These are phyloP conservation scores for Erodium texanum DNA, from an alignment of 441 rosid species.

Conservation along the genomic window DNA sequence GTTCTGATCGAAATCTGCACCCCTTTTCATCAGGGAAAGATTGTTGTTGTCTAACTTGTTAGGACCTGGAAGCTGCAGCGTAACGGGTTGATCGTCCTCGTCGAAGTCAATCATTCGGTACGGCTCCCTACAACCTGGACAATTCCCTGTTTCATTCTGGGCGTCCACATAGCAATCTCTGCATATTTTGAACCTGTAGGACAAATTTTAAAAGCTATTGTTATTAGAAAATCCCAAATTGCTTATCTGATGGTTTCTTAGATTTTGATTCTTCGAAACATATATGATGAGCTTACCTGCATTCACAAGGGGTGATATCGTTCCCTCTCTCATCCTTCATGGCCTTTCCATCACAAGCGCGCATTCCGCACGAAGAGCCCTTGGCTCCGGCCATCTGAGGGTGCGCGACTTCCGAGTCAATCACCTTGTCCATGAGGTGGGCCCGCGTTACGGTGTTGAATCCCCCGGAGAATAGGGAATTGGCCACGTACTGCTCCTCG, in stretches of 20 bases:
- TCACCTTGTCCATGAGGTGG: constrained; percentile 44
- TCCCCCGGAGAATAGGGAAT: constrained; percentile 66
- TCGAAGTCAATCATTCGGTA: constrained; percentile 35
- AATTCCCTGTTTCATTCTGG: constrained; percentile 46
- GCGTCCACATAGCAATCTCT: constrained; percentile 62
- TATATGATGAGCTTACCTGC: too few relatives aligned
- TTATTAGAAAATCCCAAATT: too few relatives aligned
- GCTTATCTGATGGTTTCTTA: too few relatives aligned
- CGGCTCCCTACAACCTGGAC: constrained; percentile 77
- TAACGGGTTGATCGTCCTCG: constrained; percentile 33
- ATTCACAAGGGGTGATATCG: constrained; percentile 33
- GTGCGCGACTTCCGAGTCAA: constrained; percentile 30
- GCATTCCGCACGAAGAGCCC: constrained; percentile 44
- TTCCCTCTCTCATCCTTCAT: constrained; percentile 29
- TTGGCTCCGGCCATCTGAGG: constrained; percentile 25
- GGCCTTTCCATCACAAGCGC: constrained; percentile 70
- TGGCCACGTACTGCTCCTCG: constrained; percentile 44
- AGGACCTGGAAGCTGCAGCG: constrained; percentile 42
- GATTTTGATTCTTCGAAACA: too few relatives aligned
- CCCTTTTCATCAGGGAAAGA: constrained; percentile 66
- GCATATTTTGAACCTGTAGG: constrained; percentile 53
- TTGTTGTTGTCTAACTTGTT: constrained; percentile 49
- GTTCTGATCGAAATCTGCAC: constrained; percentile 63
- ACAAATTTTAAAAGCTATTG: background rate
- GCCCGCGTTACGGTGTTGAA: constrained; percentile 68